Base-by-base conservation (phyloP, 2,329 filamentous ascomycete genomes). In the Talaromyces sp. region DNA sequence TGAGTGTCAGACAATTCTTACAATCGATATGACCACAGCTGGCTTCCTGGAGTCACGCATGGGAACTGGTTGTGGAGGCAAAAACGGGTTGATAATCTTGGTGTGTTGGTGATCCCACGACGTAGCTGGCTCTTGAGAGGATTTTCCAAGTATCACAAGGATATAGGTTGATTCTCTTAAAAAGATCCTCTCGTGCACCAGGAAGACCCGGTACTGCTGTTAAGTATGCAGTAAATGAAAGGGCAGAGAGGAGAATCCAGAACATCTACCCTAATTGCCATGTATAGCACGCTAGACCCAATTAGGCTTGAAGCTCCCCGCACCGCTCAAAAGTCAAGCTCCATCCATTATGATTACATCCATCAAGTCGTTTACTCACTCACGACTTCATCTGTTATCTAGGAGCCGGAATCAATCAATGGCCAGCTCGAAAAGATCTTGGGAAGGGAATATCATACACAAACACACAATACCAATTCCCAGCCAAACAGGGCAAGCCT, bases 371-470 rank as follows among this genome's bases (percentile, higher is more conserved):
- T 25, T 12, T 23, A 48, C 23, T 23, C 21, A 6, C n/a, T 31
- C 40, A 31, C 23, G 16, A 6, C 23, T 48, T 18, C 39, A 14
- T 8, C 25, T 58, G 39, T 44, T 6, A 2, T 18, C 2, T 9
- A 14, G 33, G 35, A 58, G n/a, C 6, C 57, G 5, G 25, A 5
- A 21, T n/a, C 21, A 33, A 21, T 37, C 18, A 48, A 64, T 64
- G 63, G 60, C 60, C 56, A 60, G 59, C 55, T 56, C 62, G 21
- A 64, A 64, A 28, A 8, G 63, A 18, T 62, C 63, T 23, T 64
- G 60, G 63, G 63, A 64, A 57, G 63, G 63, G 9, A 46, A 62
- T 5, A 58, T 64, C 16, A 23, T 62, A 46, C 44, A 60, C 25
- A 56, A 59, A 16, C 33, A 59, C 16, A 18, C 21, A 5, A 60